Evolutionary conservation across 2,329 filamentous ascomycete species (phyloP).

Genomic region (Coleophoma cylindrospora): DNA sequence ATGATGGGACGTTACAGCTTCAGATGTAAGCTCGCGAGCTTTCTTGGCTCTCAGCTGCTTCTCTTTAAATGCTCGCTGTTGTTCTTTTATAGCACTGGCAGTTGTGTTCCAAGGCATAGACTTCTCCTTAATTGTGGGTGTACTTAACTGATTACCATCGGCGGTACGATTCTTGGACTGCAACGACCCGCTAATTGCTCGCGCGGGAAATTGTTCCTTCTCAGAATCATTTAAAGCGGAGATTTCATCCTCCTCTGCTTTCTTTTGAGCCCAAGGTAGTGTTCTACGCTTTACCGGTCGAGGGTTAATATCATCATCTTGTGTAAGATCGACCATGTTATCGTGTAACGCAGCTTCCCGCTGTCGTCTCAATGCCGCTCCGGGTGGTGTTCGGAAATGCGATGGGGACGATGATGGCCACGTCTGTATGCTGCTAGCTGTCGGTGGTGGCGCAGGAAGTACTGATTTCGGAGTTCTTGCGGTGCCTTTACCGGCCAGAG

Average conservation of each 20-base stretch:
- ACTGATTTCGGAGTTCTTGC: not conserved
- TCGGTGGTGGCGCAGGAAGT: not conserved
- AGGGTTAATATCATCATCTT: conserved; percentile 12
- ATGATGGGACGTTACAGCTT: conserved; percentile 37
- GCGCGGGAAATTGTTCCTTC: conserved; percentile 7
- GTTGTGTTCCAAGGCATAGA: conserved; percentile 66
- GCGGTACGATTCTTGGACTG: conserved; percentile 11
- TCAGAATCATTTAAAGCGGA: conserved; percentile 11
- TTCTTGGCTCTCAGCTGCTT: conserved; percentile 64
- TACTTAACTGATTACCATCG: conserved; percentile 19
- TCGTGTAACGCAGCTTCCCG: conserved; percentile 4
- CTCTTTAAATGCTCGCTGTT: conserved; percentile 67
- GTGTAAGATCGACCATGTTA: conserved; percentile 1
- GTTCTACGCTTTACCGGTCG: conserved; percentile 31
- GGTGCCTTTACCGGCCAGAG: not conserved
- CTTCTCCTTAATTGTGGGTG: conserved; percentile 27
- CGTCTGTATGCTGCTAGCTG: conserved; percentile 22
- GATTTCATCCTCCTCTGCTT: conserved; percentile 25
- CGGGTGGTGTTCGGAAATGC: conserved; percentile 31
- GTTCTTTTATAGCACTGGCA: conserved; percentile 69
- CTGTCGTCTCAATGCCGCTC: conserved; percentile 9
- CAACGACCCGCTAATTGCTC: conserved; percentile 9
- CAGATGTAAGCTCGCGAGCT: conserved; percentile 34
- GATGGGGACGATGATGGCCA: conserved; percentile 41
- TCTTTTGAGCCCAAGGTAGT: conserved; percentile 23